Evolutionary conservation across 345 rosid genomes (phyloP), one percentile per base, ranked within the genome.

Genomic region (Pistacia integerrima): DNA sequence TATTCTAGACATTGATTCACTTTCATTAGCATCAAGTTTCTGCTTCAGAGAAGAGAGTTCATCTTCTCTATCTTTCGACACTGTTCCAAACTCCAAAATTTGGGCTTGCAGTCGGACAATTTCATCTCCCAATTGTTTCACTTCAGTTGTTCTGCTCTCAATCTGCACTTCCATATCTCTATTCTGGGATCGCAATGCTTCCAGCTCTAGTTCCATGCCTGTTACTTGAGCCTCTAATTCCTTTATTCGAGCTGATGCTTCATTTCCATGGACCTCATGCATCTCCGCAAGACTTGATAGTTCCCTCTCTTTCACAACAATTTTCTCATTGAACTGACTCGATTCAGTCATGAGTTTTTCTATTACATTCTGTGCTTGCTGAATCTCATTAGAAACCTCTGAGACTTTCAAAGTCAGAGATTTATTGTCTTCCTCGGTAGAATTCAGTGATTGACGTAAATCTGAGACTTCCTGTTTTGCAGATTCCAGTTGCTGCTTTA

Each of bases 11-110:
- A 81, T 79, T 13, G 89, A 86, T 83, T 88, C 87, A 58, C 73
- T 84, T 80, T 85, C 87, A 65, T 72, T 82, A 54, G 86, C 90
- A 84, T 90, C 89, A 5, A 92, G 80, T 82, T 85, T 83, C 83
- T 87, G 89, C 55, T 56, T 65, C 20, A 89, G 78, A 83, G 77
- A 64, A 74, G 89, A 82, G 60, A 88, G 76, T 73, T 88, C 89
- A 62, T 80, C 82, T 78, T 73, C 90, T 78, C 82, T 89, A 78
- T 81, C 87, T 62, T 83, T 76, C 8, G 83, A 77, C 49, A 78
- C 71, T 80, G 69, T 81, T 77, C 87, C 94, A 79, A 84, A 85
- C 74, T 90, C 89, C 11, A 85, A 81, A 79, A 89, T 75, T 83
- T 61, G 87, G 62, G 85, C 81, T 75, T 78, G 84, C 71, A 85